Percentiles rank a stretch among this genome's conserved stretches.
Evolutionary conservation across 2,329 filamentous ascomycete genomes (phyloP).

Genomic region (Phialocephala sp.): DNA sequence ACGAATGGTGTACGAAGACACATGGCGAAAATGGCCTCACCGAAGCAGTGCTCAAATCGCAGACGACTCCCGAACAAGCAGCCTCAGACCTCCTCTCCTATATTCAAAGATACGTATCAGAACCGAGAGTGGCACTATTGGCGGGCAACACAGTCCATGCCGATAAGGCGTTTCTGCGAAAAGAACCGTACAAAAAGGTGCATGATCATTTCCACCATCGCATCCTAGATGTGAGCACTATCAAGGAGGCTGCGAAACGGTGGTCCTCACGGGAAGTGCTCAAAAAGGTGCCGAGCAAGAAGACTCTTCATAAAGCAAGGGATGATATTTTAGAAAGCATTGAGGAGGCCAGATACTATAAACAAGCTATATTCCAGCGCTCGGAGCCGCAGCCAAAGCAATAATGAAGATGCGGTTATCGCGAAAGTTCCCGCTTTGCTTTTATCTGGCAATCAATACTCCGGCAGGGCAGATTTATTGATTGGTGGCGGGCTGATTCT

Average conservation of each 20-base stretch:
- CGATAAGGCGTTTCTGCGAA: conserved; percentile 80
- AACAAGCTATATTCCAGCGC: conserved; percentile 66
- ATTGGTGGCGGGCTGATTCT: conserved; percentile 18
- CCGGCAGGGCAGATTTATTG: neutral
- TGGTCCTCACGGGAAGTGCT: conserved; percentile 74
- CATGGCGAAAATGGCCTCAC: conserved; percentile 86
- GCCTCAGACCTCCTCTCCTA: conserved; percentile 78
- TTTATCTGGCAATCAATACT: conserved; percentile 12
- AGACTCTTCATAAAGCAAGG: conserved; percentile 78
- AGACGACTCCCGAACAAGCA: conserved; percentile 69
- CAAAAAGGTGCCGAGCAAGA: conserved; percentile 71
- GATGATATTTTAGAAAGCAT: conserved; percentile 97
- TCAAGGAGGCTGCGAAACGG: conserved; percentile 87
- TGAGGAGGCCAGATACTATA: conserved; percentile 85
- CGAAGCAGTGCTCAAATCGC: conserved; percentile 73
- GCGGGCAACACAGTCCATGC: conserved; percentile 95
- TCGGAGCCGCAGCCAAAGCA: conserved; percentile 8
- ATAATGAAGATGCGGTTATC: conserved; percentile 14
- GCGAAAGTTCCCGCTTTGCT: conserved; percentile 11
- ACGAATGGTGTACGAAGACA: conserved; percentile 84
- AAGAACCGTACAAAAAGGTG: conserved; percentile 74
- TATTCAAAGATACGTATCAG: conserved; percentile 73
- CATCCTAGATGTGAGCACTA: conserved; percentile 86
- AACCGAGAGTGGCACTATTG: conserved; percentile 70
- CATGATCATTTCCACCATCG: conserved; percentile 84